Evolutionary conservation across 2,329 filamentous ascomycete species (phyloP).

Genomic region (Fusarium verrucosum): DNA sequence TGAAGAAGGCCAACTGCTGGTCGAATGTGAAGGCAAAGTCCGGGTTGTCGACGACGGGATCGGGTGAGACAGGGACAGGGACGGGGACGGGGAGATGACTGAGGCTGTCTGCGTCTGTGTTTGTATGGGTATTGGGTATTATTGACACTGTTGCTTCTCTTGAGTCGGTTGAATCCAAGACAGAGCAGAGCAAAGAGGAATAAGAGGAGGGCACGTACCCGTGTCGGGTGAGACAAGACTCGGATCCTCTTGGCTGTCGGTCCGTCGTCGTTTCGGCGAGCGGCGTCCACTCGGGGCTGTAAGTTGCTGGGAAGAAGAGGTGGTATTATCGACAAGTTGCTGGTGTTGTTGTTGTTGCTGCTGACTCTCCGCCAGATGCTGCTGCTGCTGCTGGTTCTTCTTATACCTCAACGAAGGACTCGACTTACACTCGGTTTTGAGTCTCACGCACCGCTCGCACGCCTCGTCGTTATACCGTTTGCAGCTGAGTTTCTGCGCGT

Average conservation of each 20-base stretch:
- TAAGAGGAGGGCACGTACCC: conserved; percentile 47
- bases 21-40: conserved; percentile 52
- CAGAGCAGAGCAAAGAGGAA: background rate
- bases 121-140: conserved; percentile 23
- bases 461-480: conserved; percentile 53
- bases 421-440: conserved; percentile 55
- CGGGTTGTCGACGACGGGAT: conserved; percentile 45
- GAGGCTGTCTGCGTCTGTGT: background rate
- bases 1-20: conserved; percentile 46
- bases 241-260: conserved; percentile 45
- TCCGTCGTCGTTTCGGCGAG: conserved; percentile 52
- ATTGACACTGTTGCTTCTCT: conserved; percentile 44
- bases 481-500: conserved; percentile 58
- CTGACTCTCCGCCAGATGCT: conserved; percentile 17
- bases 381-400: conserved; percentile 47
- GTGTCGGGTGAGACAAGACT: conserved; percentile 48
- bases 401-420: conserved; percentile 54
- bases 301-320: conserved; percentile 15
- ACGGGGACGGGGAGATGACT: conserved; percentile 36
- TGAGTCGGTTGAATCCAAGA: conserved; percentile 41
- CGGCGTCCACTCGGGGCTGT: conserved; percentile 38
- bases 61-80: conserved; percentile 44
- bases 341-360: conserved; percentile 24
- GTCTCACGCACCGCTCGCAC: conserved; percentile 55
- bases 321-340: background rate